phyloP scores from a whole-genome alignment of 1,284 basidiomycete genomes.

The Ganoderma lucidum region DNA sequence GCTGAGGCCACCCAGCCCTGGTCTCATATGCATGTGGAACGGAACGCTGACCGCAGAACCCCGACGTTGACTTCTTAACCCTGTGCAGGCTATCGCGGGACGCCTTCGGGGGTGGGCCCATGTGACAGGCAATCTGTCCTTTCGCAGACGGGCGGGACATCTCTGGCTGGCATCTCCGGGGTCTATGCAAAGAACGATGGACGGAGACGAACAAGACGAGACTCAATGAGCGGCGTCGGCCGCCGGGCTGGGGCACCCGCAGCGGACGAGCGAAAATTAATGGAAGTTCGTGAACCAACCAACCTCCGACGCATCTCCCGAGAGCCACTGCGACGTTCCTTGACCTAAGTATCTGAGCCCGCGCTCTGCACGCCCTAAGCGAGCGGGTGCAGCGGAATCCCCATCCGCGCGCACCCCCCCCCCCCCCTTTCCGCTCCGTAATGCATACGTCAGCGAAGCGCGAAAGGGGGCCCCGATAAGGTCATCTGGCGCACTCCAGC shows the following conservation, averaged over 20 bases:
- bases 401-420: neutral
- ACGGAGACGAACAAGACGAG: neutral
- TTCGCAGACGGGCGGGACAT: slow-evolving; percentile 17
- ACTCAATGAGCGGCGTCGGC: neutral
- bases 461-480: slow-evolving; percentile 4
- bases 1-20: slow-evolving; percentile 9
- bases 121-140: slow-evolving; percentile 28
- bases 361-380: neutral
- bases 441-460: slow-evolving; percentile 5
- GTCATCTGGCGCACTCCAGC: slow-evolving; percentile 11
- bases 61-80: slow-evolving; percentile 21
- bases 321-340: neutral
- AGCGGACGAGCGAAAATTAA: neutral
- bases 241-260: neutral
- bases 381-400: neutral
- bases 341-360: neutral
- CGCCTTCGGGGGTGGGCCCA: slow-evolving; percentile 16
- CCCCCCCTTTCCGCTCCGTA: neutral
- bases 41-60: slow-evolving; percentile 9
- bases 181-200: slow-evolving; percentile 11
- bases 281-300: neutral
- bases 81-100: slow-evolving; percentile 25
- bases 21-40: neutral
- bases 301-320: neutral
- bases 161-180: neutral